Conservation (phyloP, 2,329 filamentous ascomycete genomes). For the Botrytis tulipae region DNA sequence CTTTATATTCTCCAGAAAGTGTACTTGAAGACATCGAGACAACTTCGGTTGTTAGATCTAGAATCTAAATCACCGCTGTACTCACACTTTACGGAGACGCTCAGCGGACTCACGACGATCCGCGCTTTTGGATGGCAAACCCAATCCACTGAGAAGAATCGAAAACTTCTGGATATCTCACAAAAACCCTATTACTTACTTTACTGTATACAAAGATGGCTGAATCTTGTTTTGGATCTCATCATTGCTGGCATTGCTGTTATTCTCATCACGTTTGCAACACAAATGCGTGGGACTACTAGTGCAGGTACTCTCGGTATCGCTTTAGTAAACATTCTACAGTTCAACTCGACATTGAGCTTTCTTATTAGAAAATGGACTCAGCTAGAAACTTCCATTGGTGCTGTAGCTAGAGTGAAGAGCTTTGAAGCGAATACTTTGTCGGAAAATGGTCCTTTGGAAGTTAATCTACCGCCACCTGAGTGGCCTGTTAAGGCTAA, state of each 20-base stretch:
- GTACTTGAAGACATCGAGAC: constrained; percentile 47
- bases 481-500: constrained; percentile 29
- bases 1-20: constrained; percentile 40
- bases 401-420: constrained; percentile 55
- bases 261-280: constrained; percentile 27
- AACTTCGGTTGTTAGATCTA: constrained; percentile 47
- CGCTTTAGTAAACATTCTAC: constrained; percentile 27
- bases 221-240: constrained; percentile 54
- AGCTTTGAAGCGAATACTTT: constrained; percentile 47
- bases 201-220: constrained; percentile 57
- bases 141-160: constrained; percentile 39
- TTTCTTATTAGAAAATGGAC: constrained; percentile 48
- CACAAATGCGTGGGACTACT: constrained; percentile 21
- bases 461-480: constrained; percentile 14
- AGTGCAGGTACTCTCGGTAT: constrained; percentile 28
- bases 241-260: constrained; percentile 31
- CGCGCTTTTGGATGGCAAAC: constrained; percentile 37
- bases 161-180: constrained; percentile 47
- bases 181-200: constrained; percentile 58
- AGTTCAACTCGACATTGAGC: constrained; percentile 25
- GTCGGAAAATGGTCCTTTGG: constrained; percentile 39
- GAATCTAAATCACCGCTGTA: constrained; percentile 45
- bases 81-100: constrained; percentile 45
- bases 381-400: constrained; percentile 56
- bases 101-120: constrained; percentile 46